Conservation (phyloP, 805 yeast species). For the Yarrowia keelungensis region DNA sequence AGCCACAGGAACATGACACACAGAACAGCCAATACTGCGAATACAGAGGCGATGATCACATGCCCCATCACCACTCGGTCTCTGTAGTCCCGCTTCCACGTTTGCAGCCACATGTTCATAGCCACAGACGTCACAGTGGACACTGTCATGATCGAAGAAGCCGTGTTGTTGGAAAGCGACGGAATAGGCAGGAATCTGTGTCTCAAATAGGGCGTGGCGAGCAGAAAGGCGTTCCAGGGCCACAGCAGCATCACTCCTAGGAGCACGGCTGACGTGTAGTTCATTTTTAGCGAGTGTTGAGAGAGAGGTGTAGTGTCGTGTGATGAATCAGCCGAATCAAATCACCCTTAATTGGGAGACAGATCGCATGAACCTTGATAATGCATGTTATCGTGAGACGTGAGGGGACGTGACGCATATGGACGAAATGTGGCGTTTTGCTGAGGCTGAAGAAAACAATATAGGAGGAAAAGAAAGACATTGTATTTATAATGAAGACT, state of each 20-base stretch:
- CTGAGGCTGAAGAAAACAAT: neutral
- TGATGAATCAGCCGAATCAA: constrained; percentile 18
- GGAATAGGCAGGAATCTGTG: constrained; percentile 59
- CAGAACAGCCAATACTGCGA: constrained; percentile 62
- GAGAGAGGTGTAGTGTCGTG: constrained; percentile 6
- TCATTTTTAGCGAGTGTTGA: constrained; percentile 21
- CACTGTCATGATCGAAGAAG: constrained; percentile 87
- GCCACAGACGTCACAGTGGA: constrained; percentile 73
- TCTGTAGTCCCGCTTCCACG: constrained; percentile 66
- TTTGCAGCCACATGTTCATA: constrained; percentile 69
- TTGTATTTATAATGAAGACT: too few relatives aligned
- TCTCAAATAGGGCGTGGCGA: constrained; percentile 83
- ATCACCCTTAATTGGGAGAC: neutral
- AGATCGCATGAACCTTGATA: constrained; percentile 6
- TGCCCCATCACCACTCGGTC: constrained; percentile 68
- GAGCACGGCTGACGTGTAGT: constrained; percentile 65
- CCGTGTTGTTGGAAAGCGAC: constrained; percentile 59
- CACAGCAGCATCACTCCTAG: constrained; percentile 84
- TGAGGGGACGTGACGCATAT: too few relatives aligned
- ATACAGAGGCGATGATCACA: constrained; percentile 61
- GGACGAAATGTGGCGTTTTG: neutral
- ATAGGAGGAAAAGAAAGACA: too few relatives aligned
- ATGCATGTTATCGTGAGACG: constrained; percentile 26
- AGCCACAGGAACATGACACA: constrained; percentile 48
- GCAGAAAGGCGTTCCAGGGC: constrained; percentile 96